Percentiles rank a stretch among this genome's conserved stretches.
phyloP scores from a whole-genome alignment of 441 rosid genomes.

The Geranium incanum region DNA sequence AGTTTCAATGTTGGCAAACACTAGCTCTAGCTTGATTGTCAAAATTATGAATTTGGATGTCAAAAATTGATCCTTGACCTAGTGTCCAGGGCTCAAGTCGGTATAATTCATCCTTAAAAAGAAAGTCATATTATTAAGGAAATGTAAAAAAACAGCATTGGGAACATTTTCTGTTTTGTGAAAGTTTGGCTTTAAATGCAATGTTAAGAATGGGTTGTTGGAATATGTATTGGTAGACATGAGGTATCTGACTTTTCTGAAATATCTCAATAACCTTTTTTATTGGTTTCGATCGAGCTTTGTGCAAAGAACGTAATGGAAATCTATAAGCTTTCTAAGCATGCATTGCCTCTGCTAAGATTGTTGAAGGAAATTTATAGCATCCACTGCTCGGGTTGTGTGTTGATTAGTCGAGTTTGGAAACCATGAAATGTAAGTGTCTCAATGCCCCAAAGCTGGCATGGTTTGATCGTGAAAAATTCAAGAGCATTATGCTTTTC shows the following conservation, averaged over 20 bases:
- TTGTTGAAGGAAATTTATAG: not conserved
- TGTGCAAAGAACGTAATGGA: not conserved
- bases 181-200: not conserved
- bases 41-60: not conserved
- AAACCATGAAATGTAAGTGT: not conserved
- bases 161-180: not conserved
- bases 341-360: not conserved
- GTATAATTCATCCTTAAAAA: too few species aligned
- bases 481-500: not conserved
- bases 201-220: not conserved
- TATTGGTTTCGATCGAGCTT: not conserved
- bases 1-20: not conserved
- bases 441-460: not conserved
- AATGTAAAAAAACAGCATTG: too few species aligned
- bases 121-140: too few species aligned
- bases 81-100: not conserved
- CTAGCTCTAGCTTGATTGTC: not conserved
- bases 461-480: not conserved
- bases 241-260: not conserved
- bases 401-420: not conserved
- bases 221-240: conserved; percentile 2
- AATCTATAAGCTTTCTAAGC: not conserved
- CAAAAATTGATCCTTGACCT: too few species aligned
- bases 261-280: not conserved
- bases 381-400: not conserved